Evolutionary conservation across 305 asterid genomes (phyloP).

Genomic region (Lippia alba): DNA sequence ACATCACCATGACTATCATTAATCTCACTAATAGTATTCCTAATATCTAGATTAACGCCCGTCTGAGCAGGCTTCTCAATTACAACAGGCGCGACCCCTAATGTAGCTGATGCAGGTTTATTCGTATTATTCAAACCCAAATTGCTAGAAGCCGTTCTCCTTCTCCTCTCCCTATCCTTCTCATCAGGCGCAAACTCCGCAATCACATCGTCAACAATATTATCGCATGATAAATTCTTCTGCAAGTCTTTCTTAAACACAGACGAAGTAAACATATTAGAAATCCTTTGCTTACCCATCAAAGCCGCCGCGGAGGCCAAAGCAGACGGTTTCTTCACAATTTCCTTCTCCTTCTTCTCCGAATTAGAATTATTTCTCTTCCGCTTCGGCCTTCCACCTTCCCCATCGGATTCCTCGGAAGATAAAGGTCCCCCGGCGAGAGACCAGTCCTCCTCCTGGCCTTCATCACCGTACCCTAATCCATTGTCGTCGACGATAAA

Average conservation of each 20-base stretch:
- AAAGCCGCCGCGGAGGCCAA: conserved; percentile 81
- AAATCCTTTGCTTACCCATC: conserved; percentile 90
- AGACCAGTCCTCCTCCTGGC: conserved; percentile 97
- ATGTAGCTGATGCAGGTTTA: conserved; percentile 32
- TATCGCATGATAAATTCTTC: conserved; percentile 67
- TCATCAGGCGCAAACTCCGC: conserved; percentile 96
- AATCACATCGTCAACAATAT: conserved; percentile 85
- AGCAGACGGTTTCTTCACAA: conserved; percentile 64
- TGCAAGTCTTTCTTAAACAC: conserved; percentile 72
- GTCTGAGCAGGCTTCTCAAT: conserved; percentile 48
- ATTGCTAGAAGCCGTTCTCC: conserved; percentile 52
- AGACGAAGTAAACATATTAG: conserved; percentile 80
- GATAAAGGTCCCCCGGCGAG: conserved; percentile 60
- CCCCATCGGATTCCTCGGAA: conserved; percentile 81
- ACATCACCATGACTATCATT: conserved; percentile 26
- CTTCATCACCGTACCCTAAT: conserved; percentile 91
- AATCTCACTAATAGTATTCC: conserved; percentile 40
- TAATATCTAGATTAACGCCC: conserved; percentile 38
- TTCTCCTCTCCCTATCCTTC: conserved; percentile 77
- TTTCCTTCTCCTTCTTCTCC: conserved; percentile 67
- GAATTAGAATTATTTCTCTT: conserved; percentile 49
- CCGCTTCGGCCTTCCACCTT: conserved; percentile 61
- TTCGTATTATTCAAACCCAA: conserved; percentile 37
- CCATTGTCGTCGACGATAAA: conserved; percentile 93
- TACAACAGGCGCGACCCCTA: conserved; percentile 42